Evolutionary conservation across 768 basidiomycete species (phyloP).

Genomic region (Lactarius evosmus): DNA sequence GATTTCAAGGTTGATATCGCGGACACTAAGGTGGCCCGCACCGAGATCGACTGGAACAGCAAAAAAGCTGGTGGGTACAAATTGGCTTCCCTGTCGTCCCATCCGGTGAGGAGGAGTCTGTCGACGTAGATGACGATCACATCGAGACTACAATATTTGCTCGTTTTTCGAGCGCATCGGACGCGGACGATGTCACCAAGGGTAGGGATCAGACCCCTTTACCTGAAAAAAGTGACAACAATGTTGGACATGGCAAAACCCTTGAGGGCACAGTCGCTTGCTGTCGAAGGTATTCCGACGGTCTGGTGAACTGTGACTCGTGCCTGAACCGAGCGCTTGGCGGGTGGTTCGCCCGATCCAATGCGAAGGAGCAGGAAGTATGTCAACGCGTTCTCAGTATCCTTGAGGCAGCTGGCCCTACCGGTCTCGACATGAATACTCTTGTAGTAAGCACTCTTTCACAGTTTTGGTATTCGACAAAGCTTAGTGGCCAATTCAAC

Average conservation of each 20-base stretch:
- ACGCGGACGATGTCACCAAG: conserved; percentile 3
- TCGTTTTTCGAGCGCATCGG: conserved; percentile 32
- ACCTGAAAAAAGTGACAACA: neutral
- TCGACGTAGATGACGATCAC: conserved; percentile 69
- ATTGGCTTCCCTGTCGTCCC: neutral
- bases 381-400: neutral
- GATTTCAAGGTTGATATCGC: conserved; percentile 70
- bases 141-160: conserved; percentile 67
- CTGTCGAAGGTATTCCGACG: conserved; percentile 38
- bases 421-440: conserved; percentile 30
- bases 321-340: conserved; percentile 33
- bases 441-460: conserved; percentile 33
- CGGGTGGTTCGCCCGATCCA: conserved; percentile 27
- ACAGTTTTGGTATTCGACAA: neutral
- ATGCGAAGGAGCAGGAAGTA: conserved; percentile 11
- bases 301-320: conserved; percentile 35
- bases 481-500: neutral
- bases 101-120: neutral
- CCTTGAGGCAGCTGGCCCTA: conserved; percentile 21
- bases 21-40: conserved; percentile 52
- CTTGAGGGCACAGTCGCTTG: conserved; percentile 45
- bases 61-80: conserved; percentile 71
- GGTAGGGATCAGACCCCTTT: neutral
- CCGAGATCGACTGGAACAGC: conserved; percentile 75
- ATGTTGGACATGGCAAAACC: conserved; percentile 43